Evolutionary conservation across 192 early-diverging fungal genomes (phyloP).

Genomic region (Coemansia sp.): DNA sequence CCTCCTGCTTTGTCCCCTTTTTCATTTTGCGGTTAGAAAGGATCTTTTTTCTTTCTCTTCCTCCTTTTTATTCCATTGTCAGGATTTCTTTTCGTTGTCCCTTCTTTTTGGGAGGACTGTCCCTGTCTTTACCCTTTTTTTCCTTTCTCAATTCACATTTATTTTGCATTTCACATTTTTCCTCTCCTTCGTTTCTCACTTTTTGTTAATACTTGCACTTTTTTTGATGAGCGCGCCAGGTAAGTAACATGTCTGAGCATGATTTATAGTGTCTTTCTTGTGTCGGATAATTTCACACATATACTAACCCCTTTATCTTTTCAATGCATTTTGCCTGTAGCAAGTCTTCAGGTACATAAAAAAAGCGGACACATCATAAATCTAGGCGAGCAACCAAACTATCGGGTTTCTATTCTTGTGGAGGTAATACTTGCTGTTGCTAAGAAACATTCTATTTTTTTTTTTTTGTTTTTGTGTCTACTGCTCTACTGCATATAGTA

Average conservation of each 20-base stretch:
- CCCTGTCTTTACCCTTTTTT: constrained; percentile 6
- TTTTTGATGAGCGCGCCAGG: not conserved
- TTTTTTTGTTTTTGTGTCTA: not conserved
- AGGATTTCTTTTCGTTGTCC: not conserved
- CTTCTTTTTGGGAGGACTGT: not conserved
- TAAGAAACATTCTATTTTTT: not conserved
- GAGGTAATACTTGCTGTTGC: not conserved
- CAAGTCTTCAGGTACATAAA: constrained; percentile 33
- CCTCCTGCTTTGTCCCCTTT: not conserved
- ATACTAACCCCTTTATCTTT: not conserved
- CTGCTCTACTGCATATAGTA: constrained; percentile 32
- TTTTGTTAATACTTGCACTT: constrained; percentile 1
- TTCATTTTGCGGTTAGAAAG: not conserved
- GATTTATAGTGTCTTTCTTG: not conserved
- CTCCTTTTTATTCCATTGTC: not conserved
- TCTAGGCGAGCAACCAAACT: not conserved
- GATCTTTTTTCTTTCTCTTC: not conserved
- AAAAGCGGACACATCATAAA: too few relatives aligned
- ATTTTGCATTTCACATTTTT: constrained; percentile 2
- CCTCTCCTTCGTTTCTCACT: not conserved
- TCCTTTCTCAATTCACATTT: constrained; percentile 5
- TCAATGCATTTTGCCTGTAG: constrained; percentile 5
- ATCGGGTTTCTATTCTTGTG: not conserved
- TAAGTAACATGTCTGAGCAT: not conserved
- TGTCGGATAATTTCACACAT: not conserved